phyloP scores from a whole-genome alignment of 192 early-diverging fungal genomes.

The Umbelopsis vinacea region DNA sequence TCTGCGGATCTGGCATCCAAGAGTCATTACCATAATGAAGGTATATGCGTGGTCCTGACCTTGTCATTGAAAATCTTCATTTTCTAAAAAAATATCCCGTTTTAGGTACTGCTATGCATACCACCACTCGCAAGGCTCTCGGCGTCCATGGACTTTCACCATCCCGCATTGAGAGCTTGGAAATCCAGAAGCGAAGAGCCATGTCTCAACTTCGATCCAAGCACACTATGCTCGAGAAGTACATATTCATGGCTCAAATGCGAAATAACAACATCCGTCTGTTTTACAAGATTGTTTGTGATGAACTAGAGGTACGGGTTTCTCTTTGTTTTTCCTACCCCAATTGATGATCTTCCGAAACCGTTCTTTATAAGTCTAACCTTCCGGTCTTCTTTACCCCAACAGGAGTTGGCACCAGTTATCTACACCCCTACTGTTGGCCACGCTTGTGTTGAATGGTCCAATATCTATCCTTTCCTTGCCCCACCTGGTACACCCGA shows the following conservation, averaged over 20 bases:
- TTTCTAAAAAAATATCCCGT: too few species aligned
- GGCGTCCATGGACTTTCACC: conserved; percentile 76
- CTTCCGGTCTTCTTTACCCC: conserved; percentile 12
- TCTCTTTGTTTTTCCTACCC: neutral
- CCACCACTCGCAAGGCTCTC: conserved; percentile 55
- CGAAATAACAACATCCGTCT: conserved; percentile 77
- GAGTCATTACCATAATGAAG: conserved; percentile 24
- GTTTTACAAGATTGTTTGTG: conserved; percentile 82
- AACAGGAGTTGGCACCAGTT: conserved; percentile 74
- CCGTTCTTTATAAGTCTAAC: neutral
- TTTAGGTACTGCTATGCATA: conserved; percentile 65
- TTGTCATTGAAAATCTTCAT: too few species aligned
- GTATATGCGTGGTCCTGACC: neutral
- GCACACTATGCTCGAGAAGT: conserved; percentile 77
- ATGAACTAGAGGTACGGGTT: conserved; percentile 70
- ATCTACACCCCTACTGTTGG: conserved; percentile 89
- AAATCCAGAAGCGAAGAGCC: conserved; percentile 76
- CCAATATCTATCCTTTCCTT: conserved; percentile 85
- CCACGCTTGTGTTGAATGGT: conserved; percentile 85
- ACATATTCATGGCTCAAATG: conserved; percentile 84
- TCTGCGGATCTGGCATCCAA: conserved; percentile 2
- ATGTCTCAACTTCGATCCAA: conserved; percentile 71
- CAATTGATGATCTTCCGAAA: neutral
- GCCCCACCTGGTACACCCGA: conserved; percentile 74
- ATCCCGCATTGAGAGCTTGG: conserved; percentile 71